Percentiles rank a stretch among this genome's conserved stretches.
phyloP scores from a whole-genome alignment of 1,284 basidiomycete genomes.

The Microbotryum saponariae region DNA sequence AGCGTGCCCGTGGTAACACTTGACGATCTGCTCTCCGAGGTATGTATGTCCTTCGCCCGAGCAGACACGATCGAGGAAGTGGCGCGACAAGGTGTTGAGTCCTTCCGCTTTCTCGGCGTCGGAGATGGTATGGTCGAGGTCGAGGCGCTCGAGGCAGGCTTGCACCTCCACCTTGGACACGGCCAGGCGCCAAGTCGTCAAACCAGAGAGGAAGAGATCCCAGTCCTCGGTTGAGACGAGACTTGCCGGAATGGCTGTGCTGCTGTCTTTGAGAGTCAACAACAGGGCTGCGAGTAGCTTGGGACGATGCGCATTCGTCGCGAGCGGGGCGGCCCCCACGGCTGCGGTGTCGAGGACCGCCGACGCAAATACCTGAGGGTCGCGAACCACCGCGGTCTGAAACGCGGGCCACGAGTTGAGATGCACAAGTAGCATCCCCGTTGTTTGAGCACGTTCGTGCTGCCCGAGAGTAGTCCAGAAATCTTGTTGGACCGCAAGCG shows the following conservation, averaged over 20 bases:
- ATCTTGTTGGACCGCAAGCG: conserved; percentile 28
- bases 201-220: conserved; percentile 31
- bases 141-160: conserved; percentile 29
- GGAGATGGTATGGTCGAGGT: conserved; percentile 17
- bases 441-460: conserved; percentile 2
- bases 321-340: conserved; percentile 1
- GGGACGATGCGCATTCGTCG: conserved; percentile 8
- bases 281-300: conserved; percentile 23
- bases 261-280: conserved; percentile 23
- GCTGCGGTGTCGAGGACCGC: conserved; percentile 18
- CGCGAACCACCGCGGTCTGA: conserved; percentile 8
- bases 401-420: conserved; percentile 11
- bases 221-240: conserved; percentile 31
- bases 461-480: not conserved
- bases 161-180: conserved; percentile 31
- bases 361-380: conserved; percentile 12
- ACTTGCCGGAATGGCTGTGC: conserved; percentile 25
- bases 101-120: conserved; percentile 20
- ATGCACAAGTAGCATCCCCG: conserved; percentile 7
- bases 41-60: conserved; percentile 26
- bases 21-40: conserved; percentile 31
- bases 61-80: conserved; percentile 30
- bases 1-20: conserved; percentile 26
- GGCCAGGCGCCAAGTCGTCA: conserved; percentile 29
- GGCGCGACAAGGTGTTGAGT: conserved; percentile 23